Percentiles rank a stretch among this genome's conserved stretches.
Evolutionary conservation across 2,329 filamentous ascomycete genomes (phyloP).

Genomic region (Verticillium alfalfae): DNA sequence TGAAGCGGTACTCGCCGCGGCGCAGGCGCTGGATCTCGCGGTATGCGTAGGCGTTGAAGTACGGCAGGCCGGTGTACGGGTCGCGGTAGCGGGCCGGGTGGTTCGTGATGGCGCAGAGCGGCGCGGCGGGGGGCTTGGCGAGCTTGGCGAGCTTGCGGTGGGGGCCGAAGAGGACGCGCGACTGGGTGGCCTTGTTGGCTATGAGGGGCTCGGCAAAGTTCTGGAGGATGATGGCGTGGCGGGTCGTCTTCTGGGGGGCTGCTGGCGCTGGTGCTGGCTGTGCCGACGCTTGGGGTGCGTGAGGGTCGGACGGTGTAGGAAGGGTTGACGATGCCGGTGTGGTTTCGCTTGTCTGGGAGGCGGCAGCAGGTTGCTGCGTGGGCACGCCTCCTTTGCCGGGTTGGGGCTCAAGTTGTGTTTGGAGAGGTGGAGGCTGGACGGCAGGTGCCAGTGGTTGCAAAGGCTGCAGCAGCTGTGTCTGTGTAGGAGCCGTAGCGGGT

Average conservation of each 20-base stretch:
- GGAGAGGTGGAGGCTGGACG: constrained; percentile 10
- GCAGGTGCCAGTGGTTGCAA: constrained; percentile 8
- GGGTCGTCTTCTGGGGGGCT: constrained; percentile 34
- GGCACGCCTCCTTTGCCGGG: constrained; percentile 1
- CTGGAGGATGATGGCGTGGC: constrained; percentile 53
- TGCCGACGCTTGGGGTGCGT: neutral
- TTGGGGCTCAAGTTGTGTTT: constrained; percentile 10
- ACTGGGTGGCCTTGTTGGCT: constrained; percentile 51
- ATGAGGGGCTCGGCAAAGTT: constrained; percentile 54
- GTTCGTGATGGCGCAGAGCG: constrained; percentile 77
- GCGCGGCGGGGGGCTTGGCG: constrained; percentile 43
- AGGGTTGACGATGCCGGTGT: neutral
- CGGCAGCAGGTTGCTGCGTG: constrained; percentile 5
- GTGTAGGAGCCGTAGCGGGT: constrained; percentile 9
- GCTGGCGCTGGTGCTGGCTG: constrained; percentile 5
- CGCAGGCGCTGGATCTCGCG: constrained; percentile 72
- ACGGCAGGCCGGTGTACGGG: constrained; percentile 76
- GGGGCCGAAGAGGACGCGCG: constrained; percentile 50
- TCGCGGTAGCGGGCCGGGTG: constrained; percentile 79
- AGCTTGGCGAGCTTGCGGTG: constrained; percentile 50
- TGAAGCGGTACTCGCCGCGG: constrained; percentile 76
- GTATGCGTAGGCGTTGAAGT: constrained; percentile 74
- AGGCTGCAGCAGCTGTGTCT: constrained; percentile 10
- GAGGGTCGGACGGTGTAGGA: constrained; percentile 1
- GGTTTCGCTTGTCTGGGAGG: neutral